Evolutionary conservation across 2,329 filamentous ascomycete species (phyloP), one percentile per base, ranked within the genome.

Genomic region (Allantophomopsis lycopodina): DNA sequence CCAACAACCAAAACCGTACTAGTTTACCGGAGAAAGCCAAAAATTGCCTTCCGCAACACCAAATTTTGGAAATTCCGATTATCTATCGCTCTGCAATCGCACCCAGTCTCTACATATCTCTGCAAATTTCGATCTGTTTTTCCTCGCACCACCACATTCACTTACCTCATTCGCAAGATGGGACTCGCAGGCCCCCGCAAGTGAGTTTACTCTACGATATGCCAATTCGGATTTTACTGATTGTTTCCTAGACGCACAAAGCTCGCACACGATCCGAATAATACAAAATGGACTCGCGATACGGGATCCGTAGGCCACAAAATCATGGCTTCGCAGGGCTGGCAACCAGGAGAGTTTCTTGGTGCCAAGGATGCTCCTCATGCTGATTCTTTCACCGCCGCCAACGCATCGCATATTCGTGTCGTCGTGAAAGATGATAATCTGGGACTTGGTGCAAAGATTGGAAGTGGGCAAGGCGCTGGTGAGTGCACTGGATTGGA

Each of bases 251-350:
- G 55, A 40, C 50, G 52, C 28, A 48, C 50, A 36, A 94, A 89
- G 63, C 78, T 96, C 55, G 82, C 81, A 48, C 72, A 82, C 57
- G 91, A 98, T 61, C 91, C 91, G 7, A 95, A 96, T 64, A 98
- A 96, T 60, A 94, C 85, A 36, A 77, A 75, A 69, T 98, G 91
- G 91, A 79, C 81, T 41, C 79, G 80, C 53, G 81, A 88, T 56
- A 84, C 81, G 47, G 73, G 72, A 41, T 79, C 77, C 40, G 96
- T 91, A 58, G 91, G 91, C 50, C 88, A 94, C 59, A 84, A 79
- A 55, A 89, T 96, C 49, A 77, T 98, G 54, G 76, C 79, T 37
- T 70, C 81, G 13, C 87, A 95, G 54, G 91, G 91, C 47, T 98
- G 91, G 91, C 73, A 79, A 44, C 86, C 88, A 0, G 91, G 91